Evolutionary conservation across 495 filamentous ascomycete species (phyloP), one percentile per base, ranked within the genome.

Genomic region (Hapsidospora chrysogenum): DNA sequence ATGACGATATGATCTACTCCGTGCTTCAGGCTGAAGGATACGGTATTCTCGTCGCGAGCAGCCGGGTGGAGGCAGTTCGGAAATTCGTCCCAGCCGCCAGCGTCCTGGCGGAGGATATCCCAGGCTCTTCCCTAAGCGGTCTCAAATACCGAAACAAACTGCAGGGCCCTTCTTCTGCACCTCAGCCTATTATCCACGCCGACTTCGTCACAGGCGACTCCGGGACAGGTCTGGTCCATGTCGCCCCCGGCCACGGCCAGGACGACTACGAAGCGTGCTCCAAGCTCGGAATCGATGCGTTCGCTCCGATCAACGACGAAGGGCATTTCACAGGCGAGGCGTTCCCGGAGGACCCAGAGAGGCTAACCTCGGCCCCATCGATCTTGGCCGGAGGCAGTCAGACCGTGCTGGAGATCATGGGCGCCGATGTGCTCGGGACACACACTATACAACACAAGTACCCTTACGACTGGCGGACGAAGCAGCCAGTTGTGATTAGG

Each of bases 381-480:
- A 55, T 64, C 11, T 55, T 52, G 10, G 50, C 58, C 9, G 73
- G 71, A 1, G 89, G 86, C 7, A 78, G 72, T 26, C 46, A 56
- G 3, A 69, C 66, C 9, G 78, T 93, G 3, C 51, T 95, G 8
- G 54, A 72, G n/a, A 66, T 79, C 25, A 58, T 87, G 2, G 42
- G 50, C 16, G 60, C 66, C 1, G 48, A 62, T 37, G 66, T 96
- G 10, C 54, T 94, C 17, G 59, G 64, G 3, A 64, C 66, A 9
- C 76, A 87, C 38, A 60, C 61, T 34, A 80, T 85, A 52, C 58
- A 57, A 36, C 92, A 96, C 64, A 95, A 92, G 50, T 94, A 96
- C 52, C 89, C 89, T 0, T 92, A 93, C 48, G 89, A 99, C 53
- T 96, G 89, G 92, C 67, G 92, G 22, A 89, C 89, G 3, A 96